Evolutionary conservation across 2,329 filamentous ascomycete species (phyloP), one percentile per base, ranked within the genome.

Genomic region (Seiridium unicorne): DNA sequence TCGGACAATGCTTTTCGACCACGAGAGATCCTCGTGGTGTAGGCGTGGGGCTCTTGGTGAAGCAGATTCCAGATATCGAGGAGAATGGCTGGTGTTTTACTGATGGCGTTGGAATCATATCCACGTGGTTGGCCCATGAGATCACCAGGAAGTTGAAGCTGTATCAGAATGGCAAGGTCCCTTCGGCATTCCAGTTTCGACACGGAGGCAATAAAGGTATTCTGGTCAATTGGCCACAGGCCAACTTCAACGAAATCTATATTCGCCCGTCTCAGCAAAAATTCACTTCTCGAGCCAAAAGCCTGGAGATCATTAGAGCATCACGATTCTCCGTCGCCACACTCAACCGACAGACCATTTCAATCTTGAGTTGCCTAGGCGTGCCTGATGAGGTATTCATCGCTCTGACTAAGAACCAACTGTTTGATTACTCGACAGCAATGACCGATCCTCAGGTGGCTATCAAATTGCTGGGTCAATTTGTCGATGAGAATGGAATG

Each of bases 1-100:
- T 98, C 18, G 95, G 95, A 0, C 95, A 98, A 74, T 97, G 93
- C 71, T 97, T 99, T 71, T 97, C 95, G 0, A 97, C 94, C 0
- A 99, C 95, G 0, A 81, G 91, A 61, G 87, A 90, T 9, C 87
- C 96, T 47, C 81, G 80, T 35, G 83, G 86, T 13, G 85, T 88
- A 31, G 82, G 81, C 0, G 84, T 89, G 5, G 84, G 84, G 0
- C 79, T 81, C 1, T 72, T 84, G 34, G 79, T 84, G 10, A 78
- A 79, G 4, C 85, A 79, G 3, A 91, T 94, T 38, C 74, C 81
- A 0, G 95, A 98, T 64, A 84, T 98, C 26, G 79, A 87, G 61
- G 81, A 82, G 2, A 87, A 90, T 51, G 84, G 80, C 0, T 88
- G 86, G 69, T 89, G 80, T 62, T 99, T 98, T 72, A 95, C 91